These are phyloP conservation scores for Limonomyces culmigenus DNA, from an alignment of 1,284 basidiomycete genomes.

Conservation along the genomic window DNA sequence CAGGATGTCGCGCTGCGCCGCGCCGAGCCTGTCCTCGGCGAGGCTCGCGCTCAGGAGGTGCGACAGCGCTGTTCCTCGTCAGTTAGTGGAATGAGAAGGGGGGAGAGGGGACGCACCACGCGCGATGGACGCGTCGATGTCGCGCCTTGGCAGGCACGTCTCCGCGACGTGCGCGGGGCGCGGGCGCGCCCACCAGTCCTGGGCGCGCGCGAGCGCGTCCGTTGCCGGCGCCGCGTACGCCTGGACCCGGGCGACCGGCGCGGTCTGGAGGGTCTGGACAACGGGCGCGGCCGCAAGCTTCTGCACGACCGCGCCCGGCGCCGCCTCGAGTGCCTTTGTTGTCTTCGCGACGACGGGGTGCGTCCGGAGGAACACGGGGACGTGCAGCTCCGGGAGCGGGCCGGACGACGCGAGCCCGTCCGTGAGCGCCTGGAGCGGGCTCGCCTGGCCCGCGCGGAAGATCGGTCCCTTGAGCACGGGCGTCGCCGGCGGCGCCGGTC, in stretches of 20 bases:
- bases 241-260: not conserved
- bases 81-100: not conserved
- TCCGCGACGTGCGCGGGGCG: slow-evolving; percentile 33
- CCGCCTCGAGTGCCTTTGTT: not conserved
- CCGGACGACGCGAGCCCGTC: slow-evolving; percentile 43
- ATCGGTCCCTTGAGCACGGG: slow-evolving; percentile 32
- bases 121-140: slow-evolving; percentile 38
- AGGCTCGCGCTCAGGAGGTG: slow-evolving; percentile 57
- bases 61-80: slow-evolving; percentile 35
- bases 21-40: slow-evolving; percentile 64
- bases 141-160: slow-evolving; percentile 34
- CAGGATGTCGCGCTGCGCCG: slow-evolving; percentile 71
- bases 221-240: not conserved
- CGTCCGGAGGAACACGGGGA: slow-evolving; percentile 20
- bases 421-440: slow-evolving; percentile 30
- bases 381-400: slow-evolving; percentile 42
- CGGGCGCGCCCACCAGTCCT: slow-evolving; percentile 40
- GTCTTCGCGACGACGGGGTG: not conserved
- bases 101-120: slow-evolving; percentile 26
- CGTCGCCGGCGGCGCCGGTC: slow-evolving; percentile 15
- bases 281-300: not conserved
- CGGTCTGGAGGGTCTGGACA: not conserved
- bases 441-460: slow-evolving; percentile 21
- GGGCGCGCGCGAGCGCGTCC: not conserved
- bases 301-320: slow-evolving; percentile 2